These are phyloP conservation scores for Geranium incanum DNA, from an alignment of 441 rosid species.

Conservation along the genomic window DNA sequence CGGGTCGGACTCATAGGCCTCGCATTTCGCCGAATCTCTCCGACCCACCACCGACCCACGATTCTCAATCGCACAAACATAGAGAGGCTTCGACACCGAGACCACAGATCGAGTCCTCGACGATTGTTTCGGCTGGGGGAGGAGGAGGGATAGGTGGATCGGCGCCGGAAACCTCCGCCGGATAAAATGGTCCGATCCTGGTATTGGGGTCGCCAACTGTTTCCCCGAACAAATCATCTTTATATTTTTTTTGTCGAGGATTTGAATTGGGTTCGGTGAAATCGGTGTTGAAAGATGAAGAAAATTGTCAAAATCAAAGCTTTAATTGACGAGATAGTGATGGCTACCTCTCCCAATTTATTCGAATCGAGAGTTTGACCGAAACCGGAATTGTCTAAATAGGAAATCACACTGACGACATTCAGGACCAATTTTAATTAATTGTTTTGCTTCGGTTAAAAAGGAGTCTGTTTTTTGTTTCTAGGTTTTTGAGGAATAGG, in stretches of 20 bases:
- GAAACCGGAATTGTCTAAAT: too few relatives aligned
- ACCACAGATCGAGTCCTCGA: slow-evolving; percentile 23
- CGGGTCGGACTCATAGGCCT: slow-evolving; percentile 69
- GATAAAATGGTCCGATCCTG: slow-evolving; percentile 34
- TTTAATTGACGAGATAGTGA: neutral
- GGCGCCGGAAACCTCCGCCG: slow-evolving; percentile 30
- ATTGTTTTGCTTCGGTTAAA: neutral
- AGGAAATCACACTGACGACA: too few relatives aligned
- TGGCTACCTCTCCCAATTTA: too few relatives aligned
- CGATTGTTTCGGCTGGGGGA: slow-evolving; percentile 12
- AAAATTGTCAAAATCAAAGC: neutral
- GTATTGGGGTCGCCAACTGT: slow-evolving; percentile 21
- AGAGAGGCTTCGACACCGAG: slow-evolving; percentile 48
- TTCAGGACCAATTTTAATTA: too few relatives aligned
- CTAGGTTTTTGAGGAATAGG: neutral
- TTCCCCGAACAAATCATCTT: slow-evolving; percentile 33
- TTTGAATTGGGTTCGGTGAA: too few relatives aligned
- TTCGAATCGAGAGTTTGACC: too few relatives aligned
- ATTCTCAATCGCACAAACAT: slow-evolving; percentile 35
- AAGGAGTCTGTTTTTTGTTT: neutral
- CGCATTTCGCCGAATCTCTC: slow-evolving; percentile 36
- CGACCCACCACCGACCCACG: slow-evolving; percentile 21
- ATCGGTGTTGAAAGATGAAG: neutral
- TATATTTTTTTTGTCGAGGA: too few relatives aligned
- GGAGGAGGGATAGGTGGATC: slow-evolving; percentile 8